These are phyloP conservation scores for Mortierella alpina DNA, from an alignment of 192 early-diverging fungal genomes.

Conservation along the genomic window DNA sequence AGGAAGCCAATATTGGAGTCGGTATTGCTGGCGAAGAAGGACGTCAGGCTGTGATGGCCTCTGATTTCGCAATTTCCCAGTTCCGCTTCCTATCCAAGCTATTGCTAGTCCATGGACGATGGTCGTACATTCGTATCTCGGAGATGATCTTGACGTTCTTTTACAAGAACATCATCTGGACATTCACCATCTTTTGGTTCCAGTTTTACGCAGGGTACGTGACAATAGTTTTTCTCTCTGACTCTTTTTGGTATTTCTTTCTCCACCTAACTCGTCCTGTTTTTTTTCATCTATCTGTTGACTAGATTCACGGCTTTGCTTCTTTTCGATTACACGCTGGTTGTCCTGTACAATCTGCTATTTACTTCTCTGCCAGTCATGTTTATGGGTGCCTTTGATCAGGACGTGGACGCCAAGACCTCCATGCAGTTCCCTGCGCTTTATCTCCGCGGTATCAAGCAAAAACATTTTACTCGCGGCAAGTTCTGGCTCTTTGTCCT, in stretches of 20 bases:
- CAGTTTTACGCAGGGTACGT: conserved; percentile 85
- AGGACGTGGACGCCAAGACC: conserved; percentile 77
- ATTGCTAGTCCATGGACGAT: conserved; percentile 92
- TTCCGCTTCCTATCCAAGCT: conserved; percentile 88
- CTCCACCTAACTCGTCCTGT: background rate
- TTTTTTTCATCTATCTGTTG: background rate
- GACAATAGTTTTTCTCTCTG: background rate
- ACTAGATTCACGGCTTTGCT: conserved; percentile 78
- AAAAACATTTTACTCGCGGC: conserved; percentile 76
- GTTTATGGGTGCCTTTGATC: conserved; percentile 82
- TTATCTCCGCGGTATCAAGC: conserved; percentile 79
- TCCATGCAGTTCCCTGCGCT: conserved; percentile 81
- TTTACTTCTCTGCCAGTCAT: conserved; percentile 89
- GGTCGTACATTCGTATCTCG: conserved; percentile 88
- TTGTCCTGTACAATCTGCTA: conserved; percentile 88
- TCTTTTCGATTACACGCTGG: conserved; percentile 89
- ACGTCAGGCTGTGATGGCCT: conserved; percentile 91
- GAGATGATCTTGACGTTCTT: conserved; percentile 93
- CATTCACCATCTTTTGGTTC: conserved; percentile 89
- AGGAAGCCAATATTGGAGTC: conserved; percentile 94
- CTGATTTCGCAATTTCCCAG: conserved; percentile 93
- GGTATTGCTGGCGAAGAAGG: conserved; percentile 97
- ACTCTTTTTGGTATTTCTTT: background rate
- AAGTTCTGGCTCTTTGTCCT: conserved; percentile 82
- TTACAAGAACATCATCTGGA: conserved; percentile 95